Conservation (phyloP, 768 basidiomycete genomes). For the Termitomyces sp. region DNA sequence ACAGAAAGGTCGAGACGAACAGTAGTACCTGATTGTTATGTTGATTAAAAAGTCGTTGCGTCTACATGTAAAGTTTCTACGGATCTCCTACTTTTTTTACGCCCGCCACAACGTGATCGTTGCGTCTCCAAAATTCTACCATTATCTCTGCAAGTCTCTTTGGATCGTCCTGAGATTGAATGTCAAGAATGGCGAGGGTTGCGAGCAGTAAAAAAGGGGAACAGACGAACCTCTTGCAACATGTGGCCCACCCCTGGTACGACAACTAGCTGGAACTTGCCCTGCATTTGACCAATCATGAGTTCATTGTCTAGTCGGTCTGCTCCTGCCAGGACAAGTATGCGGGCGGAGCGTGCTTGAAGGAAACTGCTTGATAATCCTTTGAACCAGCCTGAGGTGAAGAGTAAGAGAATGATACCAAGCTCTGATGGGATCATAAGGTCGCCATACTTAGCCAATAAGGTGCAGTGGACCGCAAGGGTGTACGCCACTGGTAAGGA, state of each 20-base stretch:
- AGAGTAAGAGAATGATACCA: neutral
- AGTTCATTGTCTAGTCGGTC: slow-evolving; percentile 89
- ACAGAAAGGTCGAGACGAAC: slow-evolving; percentile 23
- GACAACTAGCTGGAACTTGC: slow-evolving; percentile 92
- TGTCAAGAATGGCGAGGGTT: neutral
- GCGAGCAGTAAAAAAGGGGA: neutral
- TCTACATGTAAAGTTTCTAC: slow-evolving; percentile 6
- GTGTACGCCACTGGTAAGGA: slow-evolving; percentile 75
- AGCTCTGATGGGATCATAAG: neutral
- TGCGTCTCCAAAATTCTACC: slow-evolving; percentile 87
- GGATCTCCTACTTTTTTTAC: slow-evolving; percentile 53
- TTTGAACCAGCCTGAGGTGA: slow-evolving; percentile 77
- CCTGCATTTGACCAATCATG: slow-evolving; percentile 97
- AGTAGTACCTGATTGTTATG: neutral
- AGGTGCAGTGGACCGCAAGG: slow-evolving; percentile 75
- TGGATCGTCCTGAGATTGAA: slow-evolving; percentile 75
- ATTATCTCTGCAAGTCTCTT: slow-evolving; percentile 71
- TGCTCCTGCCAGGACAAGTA: slow-evolving; percentile 88
- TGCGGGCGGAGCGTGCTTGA: slow-evolving; percentile 66
- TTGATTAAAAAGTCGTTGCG: neutral
- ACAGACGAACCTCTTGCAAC: slow-evolving; percentile 79
- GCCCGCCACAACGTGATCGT: slow-evolving; percentile 63
- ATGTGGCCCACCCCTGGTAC: slow-evolving; percentile 88
- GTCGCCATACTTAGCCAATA: slow-evolving; percentile 78
- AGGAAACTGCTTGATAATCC: slow-evolving; percentile 81